phyloP scores from a whole-genome alignment of 192 early-diverging fungal species.

The Podila horticola region DNA sequence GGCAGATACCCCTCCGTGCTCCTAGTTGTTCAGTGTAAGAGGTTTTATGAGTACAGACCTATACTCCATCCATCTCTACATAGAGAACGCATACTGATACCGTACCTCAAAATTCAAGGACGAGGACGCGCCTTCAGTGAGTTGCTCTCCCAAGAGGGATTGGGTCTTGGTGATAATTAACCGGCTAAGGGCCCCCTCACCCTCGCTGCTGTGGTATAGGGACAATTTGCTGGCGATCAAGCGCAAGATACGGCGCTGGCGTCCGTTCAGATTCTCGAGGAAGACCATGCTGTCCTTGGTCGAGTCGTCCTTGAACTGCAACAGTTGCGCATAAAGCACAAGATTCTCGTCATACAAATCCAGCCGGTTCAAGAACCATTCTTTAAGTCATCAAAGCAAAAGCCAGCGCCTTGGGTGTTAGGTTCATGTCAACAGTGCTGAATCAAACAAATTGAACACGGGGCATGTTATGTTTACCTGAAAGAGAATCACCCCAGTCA shows the following conservation, averaged over 20 bases:
- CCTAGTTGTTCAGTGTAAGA: too few species aligned
- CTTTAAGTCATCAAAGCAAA: background rate
- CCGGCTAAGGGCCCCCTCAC: constrained; percentile 56
- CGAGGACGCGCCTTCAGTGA: too few species aligned
- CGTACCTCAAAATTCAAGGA: too few species aligned
- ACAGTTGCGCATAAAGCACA: constrained; percentile 74
- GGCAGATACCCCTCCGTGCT: too few species aligned
- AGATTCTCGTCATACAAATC: constrained; percentile 78
- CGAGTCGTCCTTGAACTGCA: constrained; percentile 76
- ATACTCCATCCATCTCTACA: too few species aligned
- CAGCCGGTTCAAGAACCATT: constrained; percentile 52
- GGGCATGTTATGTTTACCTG: constrained; percentile 1
- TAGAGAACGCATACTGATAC: too few species aligned
- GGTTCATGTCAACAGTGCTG: too few species aligned
- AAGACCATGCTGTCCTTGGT: constrained; percentile 72
- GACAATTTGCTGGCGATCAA: constrained; percentile 78
- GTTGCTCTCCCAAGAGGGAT: too few species aligned
- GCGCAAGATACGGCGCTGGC: constrained; percentile 70
- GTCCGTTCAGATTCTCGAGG: constrained; percentile 64
- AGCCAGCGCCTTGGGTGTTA: background rate
- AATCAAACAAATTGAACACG: background rate
- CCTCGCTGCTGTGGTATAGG: constrained; percentile 58
- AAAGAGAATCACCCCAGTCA: background rate
- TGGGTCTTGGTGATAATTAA: constrained; percentile 50
- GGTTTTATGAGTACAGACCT: too few species aligned